Base-by-base conservation (phyloP, 1,284 basidiomycete species). In the Retiboletus fuscus region DNA sequence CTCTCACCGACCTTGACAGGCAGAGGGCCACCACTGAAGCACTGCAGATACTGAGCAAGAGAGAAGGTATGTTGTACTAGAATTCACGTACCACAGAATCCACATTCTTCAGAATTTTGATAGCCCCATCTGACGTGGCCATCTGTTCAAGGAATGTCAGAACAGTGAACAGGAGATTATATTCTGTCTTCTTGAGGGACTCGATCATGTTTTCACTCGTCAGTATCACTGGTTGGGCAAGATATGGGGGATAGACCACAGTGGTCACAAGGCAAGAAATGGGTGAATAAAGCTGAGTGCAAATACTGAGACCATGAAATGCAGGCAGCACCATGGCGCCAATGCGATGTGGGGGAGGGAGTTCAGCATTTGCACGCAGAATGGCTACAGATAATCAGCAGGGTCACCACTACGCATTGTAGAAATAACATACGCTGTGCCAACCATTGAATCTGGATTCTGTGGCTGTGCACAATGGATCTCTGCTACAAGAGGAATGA, bases 401-500 rank as follows among this genome's bases (percentile, higher is more conserved):
- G 20, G 16, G 13, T 1, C 15, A 11, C 12, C 20, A 6, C 11
- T 30, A 15, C 18, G 6, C 30, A n/a, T 28, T 47, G 20, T 0
- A 34, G 22, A 57, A 34, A 30, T 4, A 57, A 57, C 55, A 34
- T 34, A 57, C 55, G 55, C 1, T 5, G 30, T 7, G 28, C 11
- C n/a, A 80, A 5, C 74, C 76, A 81, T 24, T 81, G 73, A 1
- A 80, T 69, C 43, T 78, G 74, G 24, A 74, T 63, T 20, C 70
- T 72, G 62, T 83, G 61, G 1, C 67, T 77, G 49, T 77, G 76
- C 11, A 77, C 30, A 41, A 84, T 83, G 1, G 79, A 64, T 67
- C 82, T 83, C 82, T 85, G 49, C 82, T 84, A 8, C 84, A 84
- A 1, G 82, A 84, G 3, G 84, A 84, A 64, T 84, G 84, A 10